These are phyloP conservation scores for Arctostaphylos glauca DNA, from an alignment of 148 eudicot species.

Conservation along the genomic window DNA sequence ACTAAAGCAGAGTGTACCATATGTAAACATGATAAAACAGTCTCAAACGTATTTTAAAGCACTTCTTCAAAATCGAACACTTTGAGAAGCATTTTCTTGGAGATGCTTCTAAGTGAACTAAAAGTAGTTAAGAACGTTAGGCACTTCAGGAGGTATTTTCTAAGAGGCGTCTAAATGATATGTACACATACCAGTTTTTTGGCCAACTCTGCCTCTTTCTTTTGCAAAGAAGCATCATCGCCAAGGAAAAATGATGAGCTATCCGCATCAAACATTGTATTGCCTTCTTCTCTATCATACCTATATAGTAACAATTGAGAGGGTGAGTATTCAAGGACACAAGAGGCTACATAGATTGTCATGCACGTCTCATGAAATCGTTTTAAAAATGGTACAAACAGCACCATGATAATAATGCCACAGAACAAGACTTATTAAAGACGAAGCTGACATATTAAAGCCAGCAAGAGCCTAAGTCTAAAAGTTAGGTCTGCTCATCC, in stretches of 20 bases:
- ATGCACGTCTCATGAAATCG: not conserved
- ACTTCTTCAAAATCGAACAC: not conserved
- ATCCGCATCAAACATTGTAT: conserved; percentile 62
- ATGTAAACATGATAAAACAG: not conserved
- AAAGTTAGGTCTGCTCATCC: not conserved
- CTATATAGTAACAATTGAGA: conserved; percentile 29
- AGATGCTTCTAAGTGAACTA: not conserved
- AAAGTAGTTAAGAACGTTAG: not conserved
- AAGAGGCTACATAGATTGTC: conserved; percentile 2
- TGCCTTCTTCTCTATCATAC: conserved; percentile 97
- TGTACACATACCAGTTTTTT: conserved; percentile 65
- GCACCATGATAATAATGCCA: not conserved
- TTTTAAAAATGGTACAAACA: not conserved
- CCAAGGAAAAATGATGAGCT: conserved; percentile 77
- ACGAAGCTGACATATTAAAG: not conserved
- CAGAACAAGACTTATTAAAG: not conserved
- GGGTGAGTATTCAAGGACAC: conserved; percentile 12
- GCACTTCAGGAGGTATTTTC: not conserved
- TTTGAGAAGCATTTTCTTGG: not conserved
- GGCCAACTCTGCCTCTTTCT: conserved; percentile 81
- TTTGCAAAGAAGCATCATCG: conserved; percentile 70
- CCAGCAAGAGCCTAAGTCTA: not conserved
- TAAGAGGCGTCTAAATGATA: not conserved
- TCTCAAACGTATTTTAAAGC: not conserved
- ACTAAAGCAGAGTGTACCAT: not conserved